Evolutionary conservation across 192 early-diverging fungal genomes (phyloP), one percentile per base, ranked within the genome.

Genomic region (Linderina pennispora): DNA sequence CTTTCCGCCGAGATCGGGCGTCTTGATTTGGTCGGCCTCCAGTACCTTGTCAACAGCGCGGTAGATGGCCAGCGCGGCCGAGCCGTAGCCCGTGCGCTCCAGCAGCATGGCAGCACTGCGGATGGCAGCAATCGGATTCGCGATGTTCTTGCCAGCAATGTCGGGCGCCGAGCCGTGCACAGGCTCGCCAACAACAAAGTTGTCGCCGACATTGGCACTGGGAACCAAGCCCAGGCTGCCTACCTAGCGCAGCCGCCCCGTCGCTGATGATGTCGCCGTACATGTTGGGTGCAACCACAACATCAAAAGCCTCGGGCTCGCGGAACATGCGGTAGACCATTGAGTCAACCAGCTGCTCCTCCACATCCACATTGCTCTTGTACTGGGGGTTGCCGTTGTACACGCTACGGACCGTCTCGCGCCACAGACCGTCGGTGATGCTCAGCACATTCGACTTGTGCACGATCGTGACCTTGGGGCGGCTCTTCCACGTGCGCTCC

Each of bases 311-410:
- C 28, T 97, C 79, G 36, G 95, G 93, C 59, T 96, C 95, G 49
- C 93, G 87, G 85, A 96, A 98, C 81, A 98, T 81, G 53, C 95
- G 90, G 65, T 97, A 72, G 54, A 98, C 95, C 95, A 98, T 98
- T 17, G 95, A 98, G 51, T 98, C 95, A 3, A 98, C 93, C 58
- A 98, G 77, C 71, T 98, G 95, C 74, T 98, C 95, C 50, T 98
- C 90, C 62, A 92, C 75, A 31, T 89, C 78, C 0, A 94, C 81
- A 26, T 60, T 55, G 26, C 61, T 52, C 39, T 62, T 77, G 44
- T 78, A 79, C 35, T 67, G 69, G 10, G 77, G 56, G 36, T 83
- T 85, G 42, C 75, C 62, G 28, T 80, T 78, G 49, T 89, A 78
- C 53, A 87, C 83, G 34, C 51, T 58, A 43, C 85, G 81, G 16